A percentile compares a stretch with the other conserved stretches of the same genome.
These are phyloP conservation scores for Hordeum pubiflorum DNA, from an alignment of 202 grass and related monocot species.

Conservation along the genomic window DNA sequence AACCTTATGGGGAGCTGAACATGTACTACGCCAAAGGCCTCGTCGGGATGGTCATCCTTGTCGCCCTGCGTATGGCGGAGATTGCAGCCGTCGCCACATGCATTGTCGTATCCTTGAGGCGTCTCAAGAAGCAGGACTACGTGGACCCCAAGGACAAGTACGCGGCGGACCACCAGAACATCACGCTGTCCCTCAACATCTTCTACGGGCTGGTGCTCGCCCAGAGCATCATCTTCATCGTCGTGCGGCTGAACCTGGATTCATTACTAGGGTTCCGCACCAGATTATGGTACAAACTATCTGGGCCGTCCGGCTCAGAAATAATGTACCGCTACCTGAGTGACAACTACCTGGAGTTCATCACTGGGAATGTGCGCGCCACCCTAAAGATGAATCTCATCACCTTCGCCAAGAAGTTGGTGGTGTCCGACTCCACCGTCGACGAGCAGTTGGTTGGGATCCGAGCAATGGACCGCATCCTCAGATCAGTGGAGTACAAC, in stretches of 20 bases:
- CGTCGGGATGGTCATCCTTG: background rate
- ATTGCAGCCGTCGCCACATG: background rate
- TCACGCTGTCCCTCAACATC: background rate
- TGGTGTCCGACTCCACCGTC: background rate
- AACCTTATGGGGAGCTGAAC: too few relatives aligned
- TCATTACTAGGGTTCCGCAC: background rate
- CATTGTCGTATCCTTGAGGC: background rate
- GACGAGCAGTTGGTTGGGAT: slow-evolving; percentile 4
- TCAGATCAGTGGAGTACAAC: background rate
- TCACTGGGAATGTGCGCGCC: background rate
- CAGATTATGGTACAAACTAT: background rate
- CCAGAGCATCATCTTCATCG: background rate
- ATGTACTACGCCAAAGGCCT: too few relatives aligned
- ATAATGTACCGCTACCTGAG: slow-evolving; percentile 9
- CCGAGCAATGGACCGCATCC: background rate
- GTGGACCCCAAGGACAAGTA: background rate
- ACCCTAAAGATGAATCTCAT: slow-evolving; percentile 25
- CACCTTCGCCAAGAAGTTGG: slow-evolving; percentile 12
- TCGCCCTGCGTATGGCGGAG: background rate
- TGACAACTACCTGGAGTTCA: slow-evolving; percentile 6
- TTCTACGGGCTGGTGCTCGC: background rate
- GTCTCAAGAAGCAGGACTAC: background rate
- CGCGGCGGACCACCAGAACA: background rate
- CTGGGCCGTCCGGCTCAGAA: background rate
- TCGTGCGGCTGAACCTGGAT: background rate